Base-by-base conservation (phyloP, 768 basidiomycete species). In the Tylopilus plumbeoviolaceoides region DNA sequence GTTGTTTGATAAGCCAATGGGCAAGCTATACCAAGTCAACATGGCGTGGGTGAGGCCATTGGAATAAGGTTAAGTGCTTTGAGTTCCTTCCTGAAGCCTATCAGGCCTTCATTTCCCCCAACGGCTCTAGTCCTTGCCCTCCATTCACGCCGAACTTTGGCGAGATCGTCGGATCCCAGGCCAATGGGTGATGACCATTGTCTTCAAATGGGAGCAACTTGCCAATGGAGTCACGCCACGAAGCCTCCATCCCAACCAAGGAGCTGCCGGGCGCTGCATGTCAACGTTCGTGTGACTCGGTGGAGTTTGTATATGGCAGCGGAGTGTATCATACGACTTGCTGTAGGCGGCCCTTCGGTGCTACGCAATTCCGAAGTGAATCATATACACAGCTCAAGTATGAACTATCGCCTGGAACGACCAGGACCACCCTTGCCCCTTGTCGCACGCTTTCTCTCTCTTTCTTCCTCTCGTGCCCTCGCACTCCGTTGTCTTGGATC, bases 401-500 rank as follows among this genome's bases (percentile, higher is more conserved):
- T 5, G 23, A 23, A 23, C 48, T 66, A 69, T 47, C 69, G 58
- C 45, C 65, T 65, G 10, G 61, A 33, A 1, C 55, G 61, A 30
- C 57, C 44, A 5, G 14, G 47, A 20, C 65, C 63, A 21, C 61
- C 56, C 50, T 52, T 67, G 17, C 56, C 63, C 43, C 56, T 67
- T 11, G 59, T 53, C 2, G 66, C 70, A 12, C 69, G 66, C 48
- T 83, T 89, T 61, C 83, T 73, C 54, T 88, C 87, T 59, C 76
- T 74, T 60, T 90, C 89, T 63, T 93, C 91, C 61, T 91, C 87
- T 61, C 76, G 82, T 23, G 91, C 91, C 44, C 80, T 72, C 21
- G 87, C 88, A 41, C 84, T 78, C 50, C 91, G 71, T 44, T 80
- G 78, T 53, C 91, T 72, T 0, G 91, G 90, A 64, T 93, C 91